Percentiles rank a stretch among this genome's conserved stretches.
These are phyloP conservation scores for Fusarium dlaminii DNA, from an alignment of 2,329 filamentous ascomycete genomes.

Conservation along the genomic window DNA sequence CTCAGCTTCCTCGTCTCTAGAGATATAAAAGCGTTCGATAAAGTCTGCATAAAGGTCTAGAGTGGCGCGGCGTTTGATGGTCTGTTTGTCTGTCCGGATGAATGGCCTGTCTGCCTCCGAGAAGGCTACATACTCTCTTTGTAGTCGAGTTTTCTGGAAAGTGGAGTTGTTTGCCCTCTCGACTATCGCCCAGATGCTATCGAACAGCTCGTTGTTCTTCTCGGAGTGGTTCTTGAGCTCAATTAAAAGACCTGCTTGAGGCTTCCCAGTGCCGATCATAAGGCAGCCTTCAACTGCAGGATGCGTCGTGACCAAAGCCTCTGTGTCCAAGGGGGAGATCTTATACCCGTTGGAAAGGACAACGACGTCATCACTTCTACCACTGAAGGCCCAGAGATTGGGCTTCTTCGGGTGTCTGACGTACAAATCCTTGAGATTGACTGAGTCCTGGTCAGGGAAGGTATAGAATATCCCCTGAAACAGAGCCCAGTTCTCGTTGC, in stretches of 20 bases:
- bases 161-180: conserved; percentile 4
- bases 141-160: background rate
- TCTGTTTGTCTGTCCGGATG: conserved; percentile 3
- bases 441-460: conserved; percentile 39
- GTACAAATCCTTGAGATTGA: conserved; percentile 47
- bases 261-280: background rate
- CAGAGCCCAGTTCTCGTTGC: conserved; percentile 39
- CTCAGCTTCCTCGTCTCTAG: background rate
- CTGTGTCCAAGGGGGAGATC: conserved; percentile 44
- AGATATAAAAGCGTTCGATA: background rate
- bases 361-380: conserved; percentile 44
- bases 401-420: conserved; percentile 41
- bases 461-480: conserved; percentile 46
- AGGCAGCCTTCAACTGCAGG: conserved; percentile 34
- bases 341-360: conserved; percentile 47
- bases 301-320: conserved; percentile 41
- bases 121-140: background rate
- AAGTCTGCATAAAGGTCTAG: background rate
- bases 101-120: background rate
- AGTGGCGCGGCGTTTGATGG: conserved; percentile 2
- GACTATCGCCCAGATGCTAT: background rate
- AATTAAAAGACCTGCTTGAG: background rate
- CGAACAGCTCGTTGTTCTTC: background rate
- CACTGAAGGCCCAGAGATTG: conserved; percentile 44
- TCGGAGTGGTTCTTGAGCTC: background rate